A percentile compares a stretch with the other conserved stretches of the same genome.
phyloP scores from a whole-genome alignment of 352 stramenopile species.

The Globisporangium ultimum region DNA sequence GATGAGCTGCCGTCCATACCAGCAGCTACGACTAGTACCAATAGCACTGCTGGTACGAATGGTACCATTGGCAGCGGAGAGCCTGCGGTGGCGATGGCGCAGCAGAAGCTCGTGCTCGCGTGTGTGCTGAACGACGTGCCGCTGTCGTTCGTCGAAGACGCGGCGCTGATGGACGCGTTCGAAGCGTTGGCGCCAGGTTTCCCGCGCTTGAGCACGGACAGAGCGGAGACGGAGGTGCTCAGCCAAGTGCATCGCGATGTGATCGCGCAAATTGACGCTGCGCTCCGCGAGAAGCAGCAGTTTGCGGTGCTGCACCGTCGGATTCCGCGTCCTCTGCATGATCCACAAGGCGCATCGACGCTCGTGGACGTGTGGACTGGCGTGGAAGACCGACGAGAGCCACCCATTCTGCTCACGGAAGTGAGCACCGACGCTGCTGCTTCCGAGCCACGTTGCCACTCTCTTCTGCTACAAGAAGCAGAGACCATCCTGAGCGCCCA shows the following conservation, averaged over 20 bases:
- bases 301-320: constrained; percentile 27
- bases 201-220: constrained; percentile 16
- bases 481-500: background rate
- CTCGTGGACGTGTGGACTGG: constrained; percentile 6
- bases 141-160: constrained; percentile 34
- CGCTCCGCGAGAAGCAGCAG: constrained; percentile 17
- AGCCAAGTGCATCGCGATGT: constrained; percentile 16
- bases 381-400: background rate
- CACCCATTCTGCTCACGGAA: background rate
- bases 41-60: background rate
- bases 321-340: background rate
- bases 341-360: background rate
- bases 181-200: constrained; percentile 21
- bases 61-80: background rate
- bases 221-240: constrained; percentile 19
- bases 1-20: background rate
- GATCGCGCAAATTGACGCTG: constrained; percentile 5
- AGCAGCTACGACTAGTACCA: background rate
- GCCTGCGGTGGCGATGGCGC: constrained; percentile 15
- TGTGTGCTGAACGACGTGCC: constrained; percentile 36
- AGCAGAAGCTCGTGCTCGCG: constrained; percentile 40
- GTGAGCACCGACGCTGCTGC: constrained; percentile 1
- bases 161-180: constrained; percentile 31
- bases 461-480: constrained; percentile 1
- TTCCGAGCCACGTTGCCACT: constrained; percentile 6